These are phyloP conservation scores for Cladophialophora exuberans DNA, from an alignment of 2,329 filamentous ascomycete species.

Conservation along the genomic window DNA sequence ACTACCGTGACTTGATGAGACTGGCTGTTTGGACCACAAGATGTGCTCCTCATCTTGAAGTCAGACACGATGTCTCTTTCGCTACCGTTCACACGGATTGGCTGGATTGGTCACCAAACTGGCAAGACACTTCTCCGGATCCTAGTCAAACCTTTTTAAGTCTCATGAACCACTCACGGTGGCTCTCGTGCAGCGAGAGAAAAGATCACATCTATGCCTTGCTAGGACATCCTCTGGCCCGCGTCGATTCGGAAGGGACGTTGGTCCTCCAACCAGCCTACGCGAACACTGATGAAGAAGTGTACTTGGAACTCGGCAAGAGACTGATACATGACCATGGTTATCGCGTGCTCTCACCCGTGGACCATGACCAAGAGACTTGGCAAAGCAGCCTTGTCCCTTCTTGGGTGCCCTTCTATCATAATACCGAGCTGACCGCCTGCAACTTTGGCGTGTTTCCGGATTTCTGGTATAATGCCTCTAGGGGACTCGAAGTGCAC, in stretches of 20 bases:
- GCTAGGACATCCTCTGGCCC: slow-evolving; percentile 12
- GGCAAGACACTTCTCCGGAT: slow-evolving; percentile 1
- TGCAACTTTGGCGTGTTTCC: slow-evolving; percentile 9
- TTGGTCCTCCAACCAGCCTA: slow-evolving; percentile 5
- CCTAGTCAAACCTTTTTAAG: slow-evolving; percentile 5
- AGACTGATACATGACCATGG: not conserved
- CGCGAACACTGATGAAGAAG: slow-evolving; percentile 3
- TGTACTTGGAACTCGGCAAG: slow-evolving; percentile 9
- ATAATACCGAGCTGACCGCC: slow-evolving; percentile 1
- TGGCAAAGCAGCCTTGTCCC: not conserved
- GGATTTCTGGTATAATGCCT: slow-evolving; percentile 6
- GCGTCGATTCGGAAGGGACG: not conserved
- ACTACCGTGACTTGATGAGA: slow-evolving; percentile 12
- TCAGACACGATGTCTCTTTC: slow-evolving; percentile 1
- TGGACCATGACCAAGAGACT: slow-evolving; percentile 8
- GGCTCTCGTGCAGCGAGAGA: not conserved
- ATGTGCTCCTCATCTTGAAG: slow-evolving; percentile 16
- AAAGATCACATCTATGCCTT: slow-evolving; percentile 24
- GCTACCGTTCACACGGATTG: slow-evolving; percentile 18
- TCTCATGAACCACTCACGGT: slow-evolving; percentile 7
- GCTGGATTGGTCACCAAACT: slow-evolving; percentile 12
- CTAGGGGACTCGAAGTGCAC: not conserved
- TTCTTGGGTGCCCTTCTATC: slow-evolving; percentile 13
- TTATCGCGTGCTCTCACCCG: slow-evolving; percentile 3
- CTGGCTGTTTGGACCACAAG: slow-evolving; percentile 9